Evolutionary conservation across 2,329 filamentous ascomycete species (phyloP).

Genomic region (Neoarthrinium moseri): DNA sequence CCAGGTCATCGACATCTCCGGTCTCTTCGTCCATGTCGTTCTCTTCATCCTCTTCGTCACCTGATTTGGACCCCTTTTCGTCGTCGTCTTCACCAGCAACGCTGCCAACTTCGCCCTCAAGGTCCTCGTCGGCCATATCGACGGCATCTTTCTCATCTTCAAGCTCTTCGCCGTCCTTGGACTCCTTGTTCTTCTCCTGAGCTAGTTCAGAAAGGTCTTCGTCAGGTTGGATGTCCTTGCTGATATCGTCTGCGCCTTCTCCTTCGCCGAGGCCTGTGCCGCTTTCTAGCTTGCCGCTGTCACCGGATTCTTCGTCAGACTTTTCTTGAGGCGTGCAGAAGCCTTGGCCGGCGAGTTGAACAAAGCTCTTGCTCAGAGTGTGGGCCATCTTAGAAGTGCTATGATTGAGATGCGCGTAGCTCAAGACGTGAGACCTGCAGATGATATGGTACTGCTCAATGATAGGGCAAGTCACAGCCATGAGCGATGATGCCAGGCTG

Average conservation of each 20-base stretch:
- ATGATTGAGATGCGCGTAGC: conserved; percentile 64
- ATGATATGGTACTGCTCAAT: conserved; percentile 69
- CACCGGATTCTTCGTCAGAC: conserved; percentile 65
- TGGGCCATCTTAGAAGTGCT: conserved; percentile 73
- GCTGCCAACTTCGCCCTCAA: conserved; percentile 79
- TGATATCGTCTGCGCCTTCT: conserved; percentile 94
- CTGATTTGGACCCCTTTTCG: conserved; percentile 58
- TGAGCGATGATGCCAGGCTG: conserved; percentile 51
- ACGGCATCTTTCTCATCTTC: conserved; percentile 82
- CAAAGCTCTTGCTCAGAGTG: conserved; percentile 73
- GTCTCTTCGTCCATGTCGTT: conserved; percentile 87
- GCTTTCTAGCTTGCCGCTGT: conserved; percentile 78
- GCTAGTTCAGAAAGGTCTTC: conserved; percentile 91
- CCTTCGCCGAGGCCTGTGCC: conserved; percentile 95
- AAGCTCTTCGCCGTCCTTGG: conserved; percentile 60
- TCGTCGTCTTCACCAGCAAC: conserved; percentile 62
- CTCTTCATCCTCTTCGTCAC: conserved; percentile 63
- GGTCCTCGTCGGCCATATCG: conserved; percentile 89
- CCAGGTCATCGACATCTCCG: conserved; percentile 87
- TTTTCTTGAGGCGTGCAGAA: conserved; percentile 91
- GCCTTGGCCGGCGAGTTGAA: conserved; percentile 76
- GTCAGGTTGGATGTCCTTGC: conserved; percentile 91
- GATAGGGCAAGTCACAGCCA: conserved; percentile 67
- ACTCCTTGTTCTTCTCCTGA: conserved; percentile 71
- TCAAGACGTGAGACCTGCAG: conserved; percentile 55